These are phyloP conservation scores for Candida boleticola DNA, from an alignment of 805 yeast genomes.

Conservation along the genomic window DNA sequence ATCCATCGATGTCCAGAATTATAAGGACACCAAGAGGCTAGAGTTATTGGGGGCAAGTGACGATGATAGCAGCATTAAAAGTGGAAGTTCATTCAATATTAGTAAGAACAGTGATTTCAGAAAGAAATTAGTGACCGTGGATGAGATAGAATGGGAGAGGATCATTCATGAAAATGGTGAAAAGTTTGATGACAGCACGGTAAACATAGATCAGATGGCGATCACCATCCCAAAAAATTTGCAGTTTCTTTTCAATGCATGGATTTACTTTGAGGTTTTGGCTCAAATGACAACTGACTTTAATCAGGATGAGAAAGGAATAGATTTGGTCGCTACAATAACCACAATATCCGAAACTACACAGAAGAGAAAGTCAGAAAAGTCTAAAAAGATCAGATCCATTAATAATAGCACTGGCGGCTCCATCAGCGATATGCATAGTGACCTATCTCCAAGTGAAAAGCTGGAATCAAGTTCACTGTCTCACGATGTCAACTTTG, in stretches of 20 bases:
- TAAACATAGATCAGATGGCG: slow-evolving; percentile 3
- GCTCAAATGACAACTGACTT: slow-evolving; percentile 61
- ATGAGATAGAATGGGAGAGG: slow-evolving; percentile 30
- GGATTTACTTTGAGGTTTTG: slow-evolving; percentile 66
- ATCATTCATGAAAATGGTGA: slow-evolving; percentile 16
- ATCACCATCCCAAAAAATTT: slow-evolving; percentile 39
- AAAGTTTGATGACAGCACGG: background rate
- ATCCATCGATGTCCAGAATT: background rate
- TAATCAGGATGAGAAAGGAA: slow-evolving; percentile 42
- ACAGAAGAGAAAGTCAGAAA: slow-evolving; percentile 10
- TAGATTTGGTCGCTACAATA: slow-evolving; percentile 40
- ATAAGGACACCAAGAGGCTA: background rate
- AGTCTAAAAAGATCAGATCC: slow-evolving; percentile 9
- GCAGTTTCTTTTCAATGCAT: slow-evolving; percentile 57
- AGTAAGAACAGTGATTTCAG: slow-evolving; percentile 10
- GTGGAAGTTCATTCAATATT: background rate
- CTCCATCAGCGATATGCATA: background rate
- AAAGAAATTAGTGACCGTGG: slow-evolving; percentile 28
- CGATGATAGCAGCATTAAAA: background rate
- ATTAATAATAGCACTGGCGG: background rate
- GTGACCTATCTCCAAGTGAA: slow-evolving; percentile 12
- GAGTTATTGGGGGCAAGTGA: background rate
- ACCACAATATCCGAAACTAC: slow-evolving; percentile 29
- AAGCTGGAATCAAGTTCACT: slow-evolving; percentile 26
- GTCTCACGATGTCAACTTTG: slow-evolving; percentile 9